These are phyloP conservation scores for Solidago caesia DNA, from an alignment of 129 eudicot genomes.

Conservation along the genomic window DNA sequence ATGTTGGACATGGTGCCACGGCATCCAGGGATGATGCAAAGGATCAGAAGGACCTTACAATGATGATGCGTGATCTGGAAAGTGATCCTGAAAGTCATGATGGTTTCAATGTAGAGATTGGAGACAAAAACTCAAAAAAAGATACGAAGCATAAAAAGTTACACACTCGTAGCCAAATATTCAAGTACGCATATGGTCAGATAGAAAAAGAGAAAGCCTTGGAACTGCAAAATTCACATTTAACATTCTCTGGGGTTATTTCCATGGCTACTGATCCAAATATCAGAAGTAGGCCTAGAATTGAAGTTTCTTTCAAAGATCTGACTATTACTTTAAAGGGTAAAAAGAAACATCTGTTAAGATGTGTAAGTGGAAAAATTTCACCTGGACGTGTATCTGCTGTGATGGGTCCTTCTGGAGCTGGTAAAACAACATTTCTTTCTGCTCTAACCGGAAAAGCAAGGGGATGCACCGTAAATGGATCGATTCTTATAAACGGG, in stretches of 20 bases:
- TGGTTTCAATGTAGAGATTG: constrained; percentile 58
- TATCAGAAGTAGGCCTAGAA: constrained; percentile 52
- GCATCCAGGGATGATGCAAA: constrained; percentile 43
- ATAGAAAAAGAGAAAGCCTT: constrained; percentile 87
- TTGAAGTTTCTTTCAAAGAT: constrained; percentile 83
- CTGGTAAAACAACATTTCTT: constrained; percentile 94
- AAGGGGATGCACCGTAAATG: constrained; percentile 69
- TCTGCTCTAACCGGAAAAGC: constrained; percentile 92
- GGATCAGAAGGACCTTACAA: constrained; percentile 47
- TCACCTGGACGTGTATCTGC: constrained; percentile 90
- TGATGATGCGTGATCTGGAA: constrained; percentile 63
- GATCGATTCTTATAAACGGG: constrained; percentile 80
- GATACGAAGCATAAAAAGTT: constrained; percentile 46
- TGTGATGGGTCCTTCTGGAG: constrained; percentile 99
- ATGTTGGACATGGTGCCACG: constrained; percentile 32
- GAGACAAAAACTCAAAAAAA: constrained; percentile 57
- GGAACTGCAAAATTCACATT: constrained; percentile 56
- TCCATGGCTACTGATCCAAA: constrained; percentile 61
- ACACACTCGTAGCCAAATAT: constrained; percentile 78
- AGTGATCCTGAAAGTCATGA: constrained; percentile 56
- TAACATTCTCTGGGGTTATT: constrained; percentile 77
- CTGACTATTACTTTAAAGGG: constrained; percentile 88
- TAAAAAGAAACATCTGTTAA: constrained; percentile 66
- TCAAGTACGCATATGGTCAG: constrained; percentile 82
- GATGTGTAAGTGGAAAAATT: constrained; percentile 82